phyloP scores from a whole-genome alignment of 2,329 filamentous ascomycete genomes.

The Malbranchea zuffiana region DNA sequence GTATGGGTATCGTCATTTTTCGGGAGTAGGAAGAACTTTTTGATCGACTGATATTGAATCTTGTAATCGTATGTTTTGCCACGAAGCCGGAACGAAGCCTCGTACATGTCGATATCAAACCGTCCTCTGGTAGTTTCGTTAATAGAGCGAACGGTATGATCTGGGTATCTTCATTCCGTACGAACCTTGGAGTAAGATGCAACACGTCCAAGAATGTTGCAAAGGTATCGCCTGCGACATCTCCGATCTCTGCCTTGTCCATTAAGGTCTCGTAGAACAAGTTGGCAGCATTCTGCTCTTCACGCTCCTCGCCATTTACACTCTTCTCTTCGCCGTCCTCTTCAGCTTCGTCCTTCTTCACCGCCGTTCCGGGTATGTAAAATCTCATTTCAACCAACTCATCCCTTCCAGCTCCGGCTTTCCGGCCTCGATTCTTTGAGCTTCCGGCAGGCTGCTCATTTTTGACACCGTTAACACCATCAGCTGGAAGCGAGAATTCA shows the following conservation, averaged over 20 bases:
- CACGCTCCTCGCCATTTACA: slow-evolving; percentile 39
- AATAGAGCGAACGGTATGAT: slow-evolving; percentile 10
- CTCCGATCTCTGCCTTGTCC: slow-evolving; percentile 97
- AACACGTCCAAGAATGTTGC: slow-evolving; percentile 94
- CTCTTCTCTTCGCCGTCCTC: slow-evolving; percentile 37
- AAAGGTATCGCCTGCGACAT: slow-evolving; percentile 96
- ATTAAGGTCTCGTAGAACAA: slow-evolving; percentile 98
- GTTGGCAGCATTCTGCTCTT: slow-evolving; percentile 89
- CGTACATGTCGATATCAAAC: slow-evolving; percentile 99
- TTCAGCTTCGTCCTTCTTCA: slow-evolving; percentile 57
- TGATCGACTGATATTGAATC: slow-evolving; percentile 94
- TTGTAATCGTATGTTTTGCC: slow-evolving; percentile 99
- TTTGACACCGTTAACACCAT: slow-evolving; percentile 59
- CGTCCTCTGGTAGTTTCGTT: slow-evolving; percentile 57
- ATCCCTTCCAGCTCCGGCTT: slow-evolving; percentile 77
- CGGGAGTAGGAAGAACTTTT: slow-evolving; percentile 96
- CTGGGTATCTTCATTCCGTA: slow-evolving; percentile 5
- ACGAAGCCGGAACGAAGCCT: slow-evolving; percentile 87
- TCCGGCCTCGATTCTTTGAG: slow-evolving; percentile 65
- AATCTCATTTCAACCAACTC: slow-evolving; percentile 98
- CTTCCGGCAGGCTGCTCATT: slow-evolving; percentile 63
- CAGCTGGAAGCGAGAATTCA: slow-evolving; percentile 71
- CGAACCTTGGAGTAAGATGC: slow-evolving; percentile 83
- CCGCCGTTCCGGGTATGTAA: slow-evolving; percentile 87
- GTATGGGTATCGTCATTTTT: slow-evolving; percentile 98